A percentile compares a stretch with the other conserved stretches of the same genome.
Evolutionary conservation across 2,329 filamentous ascomycete genomes (phyloP).

Genomic region (Chaetomium strumarium): DNA sequence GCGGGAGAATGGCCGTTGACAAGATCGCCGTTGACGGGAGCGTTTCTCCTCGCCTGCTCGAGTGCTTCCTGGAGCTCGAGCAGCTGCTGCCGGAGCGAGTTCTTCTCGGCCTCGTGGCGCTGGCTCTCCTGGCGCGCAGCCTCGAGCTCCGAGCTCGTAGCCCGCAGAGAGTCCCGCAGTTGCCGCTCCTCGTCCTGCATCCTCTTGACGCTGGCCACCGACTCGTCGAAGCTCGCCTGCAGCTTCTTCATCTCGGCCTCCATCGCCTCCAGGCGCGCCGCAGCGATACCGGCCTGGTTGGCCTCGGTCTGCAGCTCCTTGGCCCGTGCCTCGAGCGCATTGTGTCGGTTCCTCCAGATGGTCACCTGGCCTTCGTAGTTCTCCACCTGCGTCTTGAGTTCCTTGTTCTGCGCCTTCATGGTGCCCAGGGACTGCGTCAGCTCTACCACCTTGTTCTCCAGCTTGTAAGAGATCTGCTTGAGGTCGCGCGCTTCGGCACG

Average conservation of each 20-base stretch:
- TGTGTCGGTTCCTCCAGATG: conserved; percentile 90
- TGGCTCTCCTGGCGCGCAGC: conserved; percentile 67
- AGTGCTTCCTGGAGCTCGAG: conserved; percentile 88
- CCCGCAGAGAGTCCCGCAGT: conserved; percentile 73
- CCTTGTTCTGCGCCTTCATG: conserved; percentile 93
- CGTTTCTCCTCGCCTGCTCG: conserved; percentile 74
- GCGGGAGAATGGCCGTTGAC: conserved; percentile 53
- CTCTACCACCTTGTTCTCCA: conserved; percentile 99
- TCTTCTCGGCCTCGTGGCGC: conserved; percentile 78
- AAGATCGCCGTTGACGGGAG: conserved; percentile 64
- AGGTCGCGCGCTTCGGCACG: conserved; percentile 95
- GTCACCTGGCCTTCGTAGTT: conserved; percentile 96
- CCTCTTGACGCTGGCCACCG: conserved; percentile 81
- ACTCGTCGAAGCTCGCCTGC: conserved; percentile 84
- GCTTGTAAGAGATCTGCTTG: conserved; percentile 98
- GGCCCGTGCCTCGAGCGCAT: conserved; percentile 77
- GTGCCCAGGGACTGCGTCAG: conserved; percentile 88
- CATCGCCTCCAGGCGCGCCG: conserved; percentile 82
- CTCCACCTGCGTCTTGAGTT: conserved; percentile 78
- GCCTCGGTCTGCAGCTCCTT: conserved; percentile 95
- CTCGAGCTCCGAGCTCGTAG: conserved; percentile 76
- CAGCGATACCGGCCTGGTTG: conserved; percentile 94
- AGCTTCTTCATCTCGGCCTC: conserved; percentile 94
- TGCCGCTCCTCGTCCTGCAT: conserved; percentile 91
- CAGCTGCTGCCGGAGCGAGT: conserved; percentile 79